Evolutionary conservation across 495 filamentous ascomycete genomes (phyloP).

Genomic region (Tricharina praecox): DNA sequence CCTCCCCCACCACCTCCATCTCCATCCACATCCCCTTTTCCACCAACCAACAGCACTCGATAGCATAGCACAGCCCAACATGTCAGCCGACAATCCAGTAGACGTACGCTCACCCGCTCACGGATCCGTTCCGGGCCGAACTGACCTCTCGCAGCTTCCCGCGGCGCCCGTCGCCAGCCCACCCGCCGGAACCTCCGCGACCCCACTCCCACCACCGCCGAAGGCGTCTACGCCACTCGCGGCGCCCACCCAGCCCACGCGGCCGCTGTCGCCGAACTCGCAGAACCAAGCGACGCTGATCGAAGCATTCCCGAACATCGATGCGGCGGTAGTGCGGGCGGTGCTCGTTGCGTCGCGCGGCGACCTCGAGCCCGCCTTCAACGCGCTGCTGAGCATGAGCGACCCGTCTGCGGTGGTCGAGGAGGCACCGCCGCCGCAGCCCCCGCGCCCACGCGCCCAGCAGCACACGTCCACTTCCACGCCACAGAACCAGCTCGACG

Average conservation of each 20-base stretch:
- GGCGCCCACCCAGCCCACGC: conserved; percentile 74
- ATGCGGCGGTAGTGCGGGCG: conserved; percentile 66
- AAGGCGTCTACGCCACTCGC: too few species aligned
- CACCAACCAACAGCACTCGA: too few species aligned
- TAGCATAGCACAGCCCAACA: too few species aligned
- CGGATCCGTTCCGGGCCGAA: too few species aligned
- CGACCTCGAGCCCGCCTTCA: conserved; percentile 84
- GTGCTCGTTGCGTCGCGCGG: conserved; percentile 74
- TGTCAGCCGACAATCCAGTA: too few species aligned
- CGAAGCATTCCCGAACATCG: conserved; percentile 83
- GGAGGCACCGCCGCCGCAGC: conserved; percentile 52
- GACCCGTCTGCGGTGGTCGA: conserved; percentile 29
- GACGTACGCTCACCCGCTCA: too few species aligned
- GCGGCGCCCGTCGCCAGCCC: too few species aligned
- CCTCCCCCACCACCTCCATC: too few species aligned
- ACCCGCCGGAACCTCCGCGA: too few species aligned
- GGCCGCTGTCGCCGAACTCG: conserved; percentile 62
- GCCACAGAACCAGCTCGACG: conserved; percentile 61
- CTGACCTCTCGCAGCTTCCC: too few species aligned
- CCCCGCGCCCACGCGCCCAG: conserved; percentile 37
- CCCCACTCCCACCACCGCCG: too few species aligned
- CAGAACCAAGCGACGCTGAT: conserved; percentile 76
- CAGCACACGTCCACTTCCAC: conserved; percentile 36
- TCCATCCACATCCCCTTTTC: too few species aligned
- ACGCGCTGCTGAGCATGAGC: conserved; percentile 51